phyloP scores from a whole-genome alignment of 1,284 basidiomycete species.

The Ceratobasidium papillatum region DNA sequence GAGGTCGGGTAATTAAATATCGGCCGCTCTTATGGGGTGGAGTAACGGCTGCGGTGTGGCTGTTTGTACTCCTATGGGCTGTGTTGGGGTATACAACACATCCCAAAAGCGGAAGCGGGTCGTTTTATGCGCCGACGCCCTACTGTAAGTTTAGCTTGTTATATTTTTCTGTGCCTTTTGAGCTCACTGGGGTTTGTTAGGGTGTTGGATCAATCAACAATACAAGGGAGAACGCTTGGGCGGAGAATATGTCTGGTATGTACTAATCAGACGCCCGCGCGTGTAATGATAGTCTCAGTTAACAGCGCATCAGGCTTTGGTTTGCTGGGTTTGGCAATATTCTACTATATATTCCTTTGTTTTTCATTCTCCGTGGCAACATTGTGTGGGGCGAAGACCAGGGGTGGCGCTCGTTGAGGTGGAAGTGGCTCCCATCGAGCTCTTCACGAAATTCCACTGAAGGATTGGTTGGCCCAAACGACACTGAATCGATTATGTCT shows the following conservation, averaged over 20 bases:
- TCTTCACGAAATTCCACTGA: slow-evolving; percentile 1
- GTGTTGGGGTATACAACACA: slow-evolving; percentile 36
- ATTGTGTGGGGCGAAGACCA: slow-evolving; percentile 29
- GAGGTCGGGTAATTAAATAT: slow-evolving; percentile 33
- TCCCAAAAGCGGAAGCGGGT: slow-evolving; percentile 5
- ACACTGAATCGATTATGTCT: slow-evolving; percentile 16
- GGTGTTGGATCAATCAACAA: slow-evolving; percentile 42
- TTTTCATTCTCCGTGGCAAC: slow-evolving; percentile 40
- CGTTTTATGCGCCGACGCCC: slow-evolving; percentile 43
- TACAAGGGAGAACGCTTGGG: slow-evolving; percentile 30
- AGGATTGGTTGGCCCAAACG: slow-evolving; percentile 15
- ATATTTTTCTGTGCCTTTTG: not conserved
- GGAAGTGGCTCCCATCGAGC: not conserved
- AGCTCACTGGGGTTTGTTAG: not conserved
- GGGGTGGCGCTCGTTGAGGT: slow-evolving; percentile 15
- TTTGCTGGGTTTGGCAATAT: slow-evolving; percentile 39
- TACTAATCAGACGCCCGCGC: not conserved
- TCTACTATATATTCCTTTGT: slow-evolving; percentile 42
- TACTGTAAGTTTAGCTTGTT: slow-evolving; percentile 30
- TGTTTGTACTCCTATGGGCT: slow-evolving; percentile 43
- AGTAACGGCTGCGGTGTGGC: slow-evolving; percentile 41
- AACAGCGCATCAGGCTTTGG: slow-evolving; percentile 39
- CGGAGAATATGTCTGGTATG: slow-evolving; percentile 38
- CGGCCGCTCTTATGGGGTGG: slow-evolving; percentile 24
- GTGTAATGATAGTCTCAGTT: not conserved